Conservation (phyloP, 2,329 filamentous ascomycete genomes). For the Albophoma yamanashiensis region DNA sequence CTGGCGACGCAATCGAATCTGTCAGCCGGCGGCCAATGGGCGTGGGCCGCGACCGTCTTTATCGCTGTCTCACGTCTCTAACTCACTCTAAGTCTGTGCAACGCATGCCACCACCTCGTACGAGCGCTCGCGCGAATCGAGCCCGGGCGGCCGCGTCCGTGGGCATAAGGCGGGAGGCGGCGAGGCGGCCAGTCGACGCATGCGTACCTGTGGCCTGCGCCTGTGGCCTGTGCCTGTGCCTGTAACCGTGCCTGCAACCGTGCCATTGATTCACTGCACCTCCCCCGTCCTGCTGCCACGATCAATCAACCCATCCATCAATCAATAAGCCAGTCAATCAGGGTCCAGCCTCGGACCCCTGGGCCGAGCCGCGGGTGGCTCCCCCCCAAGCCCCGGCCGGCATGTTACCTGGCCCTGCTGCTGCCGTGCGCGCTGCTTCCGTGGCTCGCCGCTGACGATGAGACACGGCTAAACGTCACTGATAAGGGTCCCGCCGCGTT, state of each 20-base stretch:
- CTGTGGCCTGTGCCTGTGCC: background rate
- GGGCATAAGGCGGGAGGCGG: background rate
- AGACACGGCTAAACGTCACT: background rate
- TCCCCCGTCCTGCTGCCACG: too few species aligned
- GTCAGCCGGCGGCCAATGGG: background rate
- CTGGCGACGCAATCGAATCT: constrained; percentile 5
- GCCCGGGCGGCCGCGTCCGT: background rate
- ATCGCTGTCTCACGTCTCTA: background rate
- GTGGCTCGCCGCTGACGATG: background rate
- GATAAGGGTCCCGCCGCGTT: background rate
- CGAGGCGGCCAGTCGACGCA: background rate
- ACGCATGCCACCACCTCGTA: too few species aligned
- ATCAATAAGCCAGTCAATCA: background rate
- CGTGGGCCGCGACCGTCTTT: background rate
- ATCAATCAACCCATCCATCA: background rate
- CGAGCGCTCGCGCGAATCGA: too few species aligned
- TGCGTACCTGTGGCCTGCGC: background rate
- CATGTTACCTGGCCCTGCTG: background rate
- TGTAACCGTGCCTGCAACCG: background rate
- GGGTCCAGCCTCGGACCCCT: background rate
- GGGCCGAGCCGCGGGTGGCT: background rate
- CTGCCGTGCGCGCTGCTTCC: too few species aligned
- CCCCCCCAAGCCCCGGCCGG: background rate
- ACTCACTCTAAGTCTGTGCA: too few species aligned
- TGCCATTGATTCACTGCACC: too few species aligned